Evolutionary conservation across 164 flowering plant species (phyloP).

Genomic region (Annona cherimola): DNA sequence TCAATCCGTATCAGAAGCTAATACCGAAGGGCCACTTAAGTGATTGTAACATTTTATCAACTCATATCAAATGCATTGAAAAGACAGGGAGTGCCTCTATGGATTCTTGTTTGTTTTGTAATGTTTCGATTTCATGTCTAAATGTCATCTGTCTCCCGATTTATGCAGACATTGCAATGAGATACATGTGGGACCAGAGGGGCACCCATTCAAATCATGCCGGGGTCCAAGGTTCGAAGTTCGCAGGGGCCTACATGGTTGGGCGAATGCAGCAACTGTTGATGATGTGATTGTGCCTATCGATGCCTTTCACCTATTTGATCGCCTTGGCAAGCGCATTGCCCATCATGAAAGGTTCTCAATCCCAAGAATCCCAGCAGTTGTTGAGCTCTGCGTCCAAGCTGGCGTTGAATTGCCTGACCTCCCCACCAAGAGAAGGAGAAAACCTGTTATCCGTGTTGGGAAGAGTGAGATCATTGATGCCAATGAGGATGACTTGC

Average conservation of each 20-base stretch:
- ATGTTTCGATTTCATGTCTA: neutral
- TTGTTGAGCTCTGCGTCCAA: conserved; percentile 93
- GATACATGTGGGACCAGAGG: conserved; percentile 81
- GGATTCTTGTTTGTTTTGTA: neutral
- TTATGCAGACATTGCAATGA: conserved; percentile 74
- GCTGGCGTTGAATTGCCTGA: conserved; percentile 91
- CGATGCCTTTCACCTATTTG: conserved; percentile 80
- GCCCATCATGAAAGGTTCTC: conserved; percentile 77
- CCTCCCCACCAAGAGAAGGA: conserved; percentile 79
- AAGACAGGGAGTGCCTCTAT: no score
- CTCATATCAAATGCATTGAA: no score
- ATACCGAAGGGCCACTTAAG: neutral
- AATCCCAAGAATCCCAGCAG: conserved; percentile 76
- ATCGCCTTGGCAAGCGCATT: conserved; percentile 82
- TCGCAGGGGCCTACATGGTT: conserved; percentile 71
- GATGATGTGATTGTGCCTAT: conserved; percentile 71
- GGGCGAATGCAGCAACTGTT: conserved; percentile 65
- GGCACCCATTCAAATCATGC: conserved; percentile 93
- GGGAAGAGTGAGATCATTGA: conserved; percentile 72
- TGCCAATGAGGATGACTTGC: conserved; percentile 90
- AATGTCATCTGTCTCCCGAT: neutral
- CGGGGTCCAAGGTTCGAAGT: conserved; percentile 47
- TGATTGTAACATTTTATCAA: no score
- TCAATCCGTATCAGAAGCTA: neutral
- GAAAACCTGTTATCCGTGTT: conserved; percentile 81